Conservation (phyloP, 441 rosid species). For the Jatropha podagrica region DNA sequence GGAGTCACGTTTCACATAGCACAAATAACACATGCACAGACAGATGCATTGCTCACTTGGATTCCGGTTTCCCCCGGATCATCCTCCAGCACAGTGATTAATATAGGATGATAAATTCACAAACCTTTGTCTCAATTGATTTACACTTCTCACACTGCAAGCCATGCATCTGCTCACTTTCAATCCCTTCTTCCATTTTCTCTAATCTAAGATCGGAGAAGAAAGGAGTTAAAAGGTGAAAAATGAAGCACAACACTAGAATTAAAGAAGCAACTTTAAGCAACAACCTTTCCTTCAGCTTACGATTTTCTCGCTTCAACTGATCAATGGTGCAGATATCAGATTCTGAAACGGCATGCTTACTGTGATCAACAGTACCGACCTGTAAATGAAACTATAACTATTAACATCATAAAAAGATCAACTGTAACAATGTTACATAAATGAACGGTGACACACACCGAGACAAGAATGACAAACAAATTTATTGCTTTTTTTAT, state of each 20-base stretch:
- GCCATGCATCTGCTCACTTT: slow-evolving; percentile 29
- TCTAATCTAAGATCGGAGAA: slow-evolving; percentile 40
- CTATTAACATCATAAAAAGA: neutral
- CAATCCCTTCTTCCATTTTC: slow-evolving; percentile 35
- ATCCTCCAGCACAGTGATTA: slow-evolving; percentile 7
- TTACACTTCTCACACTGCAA: slow-evolving; percentile 45
- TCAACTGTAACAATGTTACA: neutral
- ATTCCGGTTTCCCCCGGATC: neutral
- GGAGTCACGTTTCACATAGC: neutral
- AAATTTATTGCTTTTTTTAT: neutral
- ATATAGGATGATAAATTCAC: neutral
- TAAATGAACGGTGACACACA: neutral
- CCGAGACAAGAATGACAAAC: neutral
- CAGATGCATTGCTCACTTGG: neutral
- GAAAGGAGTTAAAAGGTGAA: neutral
- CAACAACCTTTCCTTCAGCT: slow-evolving; percentile 54
- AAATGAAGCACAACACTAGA: slow-evolving; percentile 11
- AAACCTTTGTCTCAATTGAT: slow-evolving; percentile 59
- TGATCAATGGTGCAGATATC: slow-evolving; percentile 27
- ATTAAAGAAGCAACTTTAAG: slow-evolving; percentile 2
- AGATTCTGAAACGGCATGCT: slow-evolving; percentile 21
- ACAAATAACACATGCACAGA: neutral
- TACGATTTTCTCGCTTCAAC: slow-evolving; percentile 58
- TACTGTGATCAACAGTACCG: slow-evolving; percentile 1
- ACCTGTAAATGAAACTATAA: neutral